phyloP scores from a whole-genome alignment of 192 early-diverging fungal genomes.

The Coemansia sp. region DNA sequence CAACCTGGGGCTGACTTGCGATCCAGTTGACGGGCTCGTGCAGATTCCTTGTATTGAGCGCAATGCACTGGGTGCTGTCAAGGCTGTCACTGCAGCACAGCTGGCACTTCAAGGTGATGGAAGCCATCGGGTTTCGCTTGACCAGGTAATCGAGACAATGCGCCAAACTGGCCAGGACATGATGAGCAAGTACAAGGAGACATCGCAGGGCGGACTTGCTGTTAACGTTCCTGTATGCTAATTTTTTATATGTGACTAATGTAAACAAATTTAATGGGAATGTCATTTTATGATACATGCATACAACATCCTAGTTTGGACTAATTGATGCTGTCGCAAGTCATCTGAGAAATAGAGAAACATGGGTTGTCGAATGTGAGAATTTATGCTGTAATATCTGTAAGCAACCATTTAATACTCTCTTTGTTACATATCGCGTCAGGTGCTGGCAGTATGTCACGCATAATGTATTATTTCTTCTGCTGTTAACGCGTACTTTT shows the following conservation, averaged over 20 bases:
- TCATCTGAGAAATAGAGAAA: background rate
- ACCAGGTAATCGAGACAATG: slow-evolving; percentile 96
- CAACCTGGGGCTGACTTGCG: slow-evolving; percentile 80
- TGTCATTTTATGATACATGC: background rate
- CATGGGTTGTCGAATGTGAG: too few relatives aligned
- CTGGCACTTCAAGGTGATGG: slow-evolving; percentile 94
- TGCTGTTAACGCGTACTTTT: background rate
- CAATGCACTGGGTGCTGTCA: slow-evolving; percentile 91
- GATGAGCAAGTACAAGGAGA: slow-evolving; percentile 97
- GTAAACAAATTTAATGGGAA: background rate
- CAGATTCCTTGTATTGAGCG: slow-evolving; percentile 97
- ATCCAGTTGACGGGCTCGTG: slow-evolving; percentile 90
- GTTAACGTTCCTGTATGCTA: slow-evolving; percentile 84
- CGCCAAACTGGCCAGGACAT: slow-evolving; percentile 88
- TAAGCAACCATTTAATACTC: background rate
- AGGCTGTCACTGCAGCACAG: slow-evolving; percentile 94
- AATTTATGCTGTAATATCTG: background rate
- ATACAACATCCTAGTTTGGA: background rate
- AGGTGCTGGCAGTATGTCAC: background rate
- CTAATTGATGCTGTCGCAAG: background rate
- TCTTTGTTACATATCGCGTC: background rate
- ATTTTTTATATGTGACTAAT: background rate
- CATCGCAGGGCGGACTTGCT: slow-evolving; percentile 87
- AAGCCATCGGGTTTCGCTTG: slow-evolving; percentile 83
- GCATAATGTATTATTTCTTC: background rate